Base-by-base conservation (phyloP, 805 yeast genomes). In the Candida nonsorbophila region DNA sequence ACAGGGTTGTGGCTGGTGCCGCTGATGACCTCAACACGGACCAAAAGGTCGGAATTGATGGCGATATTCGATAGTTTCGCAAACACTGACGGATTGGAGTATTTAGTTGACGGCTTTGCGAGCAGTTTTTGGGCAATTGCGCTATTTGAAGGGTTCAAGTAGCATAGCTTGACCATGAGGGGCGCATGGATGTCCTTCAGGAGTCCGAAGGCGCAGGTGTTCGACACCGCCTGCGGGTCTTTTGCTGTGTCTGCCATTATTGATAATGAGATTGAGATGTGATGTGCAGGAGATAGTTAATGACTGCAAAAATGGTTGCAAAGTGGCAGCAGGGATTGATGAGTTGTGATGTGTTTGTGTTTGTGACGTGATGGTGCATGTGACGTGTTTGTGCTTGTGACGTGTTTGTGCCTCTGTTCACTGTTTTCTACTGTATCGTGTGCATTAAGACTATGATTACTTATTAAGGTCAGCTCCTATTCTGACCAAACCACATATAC, bases 181-280 rank as follows among this genome's bases (percentile, higher is more conserved):
- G 67, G 67, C 6, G 47, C 44, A 11, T 37, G 29, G 11, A 64
- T 42, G 41, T 62, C 63, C 26, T 60, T 62, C 18, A 60, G 53
- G n/a, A 63, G 49, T 2, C 68, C 68, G 37, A 63, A 55, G 5
- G 65, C 51, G 20, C 52, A 41, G 6, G 64, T 47, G 22, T 51
- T 39, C n/a, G 25, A n/a, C n/a, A n/a, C n/a, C n/a, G n/a, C n/a
- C n/a, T n/a, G n/a, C n/a, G n/a, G n/a, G n/a, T n/a, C n/a, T n/a
- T n/a, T n/a, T n/a, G n/a, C n/a, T n/a, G n/a, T n/a, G n/a, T n/a
- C n/a, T n/a, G n/a, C n/a, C n/a, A n/a, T n/a, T n/a, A n/a, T n/a
- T n/a, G n/a, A n/a, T n/a, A n/a, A n/a, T n/a, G n/a, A n/a, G n/a
- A n/a, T n/a, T n/a, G n/a, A n/a, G n/a, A n/a, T n/a, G n/a, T n/a